These are phyloP conservation scores for Zymoseptoria brevis DNA, from an alignment of 2,329 filamentous ascomycete species.

Conservation along the genomic window DNA sequence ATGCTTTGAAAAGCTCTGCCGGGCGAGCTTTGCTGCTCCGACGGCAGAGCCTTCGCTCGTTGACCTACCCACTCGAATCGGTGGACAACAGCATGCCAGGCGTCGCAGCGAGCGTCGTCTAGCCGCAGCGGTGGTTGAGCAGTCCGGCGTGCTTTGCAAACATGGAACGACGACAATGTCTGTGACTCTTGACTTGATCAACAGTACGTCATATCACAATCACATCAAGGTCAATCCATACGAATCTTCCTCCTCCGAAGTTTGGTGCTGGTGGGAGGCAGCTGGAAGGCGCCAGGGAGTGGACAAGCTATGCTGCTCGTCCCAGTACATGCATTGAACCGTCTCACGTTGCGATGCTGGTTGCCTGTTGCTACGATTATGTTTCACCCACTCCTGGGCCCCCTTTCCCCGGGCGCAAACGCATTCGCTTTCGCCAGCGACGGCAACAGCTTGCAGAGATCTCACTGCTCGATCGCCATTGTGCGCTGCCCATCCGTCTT, in stretches of 20 bases:
- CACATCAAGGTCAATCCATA: neutral
- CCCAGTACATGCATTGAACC: neutral
- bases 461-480: neutral
- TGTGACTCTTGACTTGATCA: neutral
- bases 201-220: neutral
- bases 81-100: neutral
- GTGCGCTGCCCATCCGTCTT: neutral
- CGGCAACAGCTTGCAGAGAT: neutral
- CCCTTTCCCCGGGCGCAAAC: neutral
- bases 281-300: neutral
- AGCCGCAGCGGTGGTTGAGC: neutral
- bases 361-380: neutral
- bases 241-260: neutral
- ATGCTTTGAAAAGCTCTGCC: neutral
- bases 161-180: neutral
- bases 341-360: neutral
- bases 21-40: too few species aligned
- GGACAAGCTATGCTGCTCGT: neutral
- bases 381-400: neutral
- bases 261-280: neutral
- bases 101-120: neutral
- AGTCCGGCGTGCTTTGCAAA: neutral
- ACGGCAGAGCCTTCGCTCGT: neutral
- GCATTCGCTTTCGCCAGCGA: neutral
- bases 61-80: neutral